A percentile compares a stretch with the other conserved stretches of the same genome.
Conservation (phyloP, 352 stramenopile species). For the Globisporangium megalacanthum region DNA sequence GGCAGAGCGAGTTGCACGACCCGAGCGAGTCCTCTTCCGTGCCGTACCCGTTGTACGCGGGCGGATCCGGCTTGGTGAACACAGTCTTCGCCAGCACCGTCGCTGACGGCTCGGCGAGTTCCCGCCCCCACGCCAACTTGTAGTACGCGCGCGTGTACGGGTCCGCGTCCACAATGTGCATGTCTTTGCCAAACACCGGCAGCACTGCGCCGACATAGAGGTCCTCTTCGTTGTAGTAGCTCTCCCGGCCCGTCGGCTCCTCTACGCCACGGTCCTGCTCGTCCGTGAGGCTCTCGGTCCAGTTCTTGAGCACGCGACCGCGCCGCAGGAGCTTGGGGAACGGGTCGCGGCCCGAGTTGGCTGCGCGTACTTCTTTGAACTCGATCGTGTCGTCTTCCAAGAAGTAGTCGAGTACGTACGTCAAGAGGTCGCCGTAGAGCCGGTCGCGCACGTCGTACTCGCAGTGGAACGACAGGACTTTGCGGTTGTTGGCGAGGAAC, state of each 20-base stretch:
- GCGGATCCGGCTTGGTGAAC: conserved; percentile 53
- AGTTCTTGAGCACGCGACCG: conserved; percentile 57
- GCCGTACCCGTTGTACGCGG: conserved; percentile 70
- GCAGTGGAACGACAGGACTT: conserved; percentile 81
- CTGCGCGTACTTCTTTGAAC: conserved; percentile 76
- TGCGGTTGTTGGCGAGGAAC: conserved; percentile 84
- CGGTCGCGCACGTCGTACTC: conserved; percentile 80
- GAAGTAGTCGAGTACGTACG: conserved; percentile 83
- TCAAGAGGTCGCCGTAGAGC: conserved; percentile 77
- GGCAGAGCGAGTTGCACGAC: conserved; percentile 52
- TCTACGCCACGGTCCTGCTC: conserved; percentile 78
- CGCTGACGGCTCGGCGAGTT: conserved; percentile 33
- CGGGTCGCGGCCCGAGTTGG: conserved; percentile 78
- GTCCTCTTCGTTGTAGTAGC: conserved; percentile 73
- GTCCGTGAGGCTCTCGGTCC: conserved; percentile 54
- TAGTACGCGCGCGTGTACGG: conserved; percentile 77
- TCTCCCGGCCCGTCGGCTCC: conserved; percentile 45
- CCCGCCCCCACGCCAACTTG: conserved; percentile 51
- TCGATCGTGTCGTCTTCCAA: conserved; percentile 88
- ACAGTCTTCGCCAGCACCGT: conserved; percentile 38
- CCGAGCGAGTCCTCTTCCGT: conserved; percentile 74
- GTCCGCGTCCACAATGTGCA: conserved; percentile 76
- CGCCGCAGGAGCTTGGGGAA: conserved; percentile 75
- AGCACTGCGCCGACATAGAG: conserved; percentile 56
- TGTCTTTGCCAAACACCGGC: conserved; percentile 58